phyloP scores from a whole-genome alignment of 768 basidiomycete species.

The Kwoniella dejecticola region DNA sequence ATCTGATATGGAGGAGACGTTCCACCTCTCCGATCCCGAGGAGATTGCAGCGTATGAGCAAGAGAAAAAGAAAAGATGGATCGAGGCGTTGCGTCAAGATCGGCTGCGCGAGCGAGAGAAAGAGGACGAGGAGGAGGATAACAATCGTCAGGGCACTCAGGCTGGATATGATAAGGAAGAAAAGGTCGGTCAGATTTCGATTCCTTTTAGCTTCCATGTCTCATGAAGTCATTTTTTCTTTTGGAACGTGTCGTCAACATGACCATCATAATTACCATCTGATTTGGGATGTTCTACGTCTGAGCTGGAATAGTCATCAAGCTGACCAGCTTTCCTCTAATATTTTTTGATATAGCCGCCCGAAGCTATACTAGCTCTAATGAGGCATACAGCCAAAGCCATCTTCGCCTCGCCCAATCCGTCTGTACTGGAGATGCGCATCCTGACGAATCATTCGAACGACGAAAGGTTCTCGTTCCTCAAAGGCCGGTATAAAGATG shows the following conservation, averaged over 20 bases:
- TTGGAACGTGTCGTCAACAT: not conserved
- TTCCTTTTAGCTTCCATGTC: not conserved
- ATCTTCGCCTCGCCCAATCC: conserved; percentile 72
- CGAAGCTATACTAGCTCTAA: conserved; percentile 69
- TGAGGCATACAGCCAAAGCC: conserved; percentile 73
- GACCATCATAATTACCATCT: too few relatives aligned
- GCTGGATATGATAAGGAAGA: conserved; percentile 23
- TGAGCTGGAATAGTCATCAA: too few relatives aligned
- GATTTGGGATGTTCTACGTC: too few relatives aligned
- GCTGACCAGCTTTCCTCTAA: too few relatives aligned
- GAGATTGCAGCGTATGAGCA: conserved; percentile 70
- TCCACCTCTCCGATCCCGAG: conserved; percentile 67
- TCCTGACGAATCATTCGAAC: conserved; percentile 78
- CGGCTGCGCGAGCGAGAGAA: conserved; percentile 60
- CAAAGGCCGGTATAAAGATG: conserved; percentile 69
- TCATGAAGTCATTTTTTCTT: not conserved
- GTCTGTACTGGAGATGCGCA: conserved; percentile 80
- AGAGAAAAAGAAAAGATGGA: conserved; percentile 67
- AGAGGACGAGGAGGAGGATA: conserved; percentile 66
- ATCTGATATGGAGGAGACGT: conserved; percentile 81
- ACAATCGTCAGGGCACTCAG: conserved; percentile 64
- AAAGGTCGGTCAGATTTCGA: conserved; percentile 23
- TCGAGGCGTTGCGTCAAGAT: conserved; percentile 66
- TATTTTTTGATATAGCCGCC: conserved; percentile 7
- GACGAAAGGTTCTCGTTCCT: conserved; percentile 81